Base-by-base conservation (phyloP, 2,329 filamentous ascomycete species). In the Ophiobolus disseminans region DNA sequence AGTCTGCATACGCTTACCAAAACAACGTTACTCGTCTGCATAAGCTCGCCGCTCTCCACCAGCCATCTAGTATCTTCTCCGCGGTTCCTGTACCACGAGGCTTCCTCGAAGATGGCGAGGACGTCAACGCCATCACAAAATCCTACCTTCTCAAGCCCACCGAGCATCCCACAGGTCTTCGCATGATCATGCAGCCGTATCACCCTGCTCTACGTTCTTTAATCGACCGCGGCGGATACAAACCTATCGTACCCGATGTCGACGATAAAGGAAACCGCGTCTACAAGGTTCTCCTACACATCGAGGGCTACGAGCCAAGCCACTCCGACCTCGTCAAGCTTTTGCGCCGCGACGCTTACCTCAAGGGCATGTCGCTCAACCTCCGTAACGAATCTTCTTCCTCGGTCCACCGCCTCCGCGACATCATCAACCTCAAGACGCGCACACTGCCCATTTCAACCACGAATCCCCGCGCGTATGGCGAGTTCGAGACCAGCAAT, bases 1-100 rank as follows among this genome's bases (percentile, higher is more conserved):
- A 77, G n/a, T 82, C 85, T 10, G 88, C 88, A 0, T 68, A 75
- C 6, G 77, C 82, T 31, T 92, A 89, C 70, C 79, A 82, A 43
- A 75, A 78, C 19, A 81, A 85, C 50, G 78, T 80, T 0, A 63
- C 70, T 7, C 74, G 80, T 5, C 72, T 88, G 13, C 81, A 83
- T 67, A 65, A 66, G 11, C 67, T 85, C 4, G 73, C 75, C 26
- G 70, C 72, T n/a, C 57, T 70, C 32, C 69, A 81, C 53, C 74
- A 75, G 17, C 75, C 77, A 1, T 72, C 53, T 40, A 73, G 67
- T 35, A 64, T 76, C 58, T 53, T 73, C 23, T 77, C 73, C n/a
- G 73, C 74, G 5, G 66, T 80, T 4, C 72, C 76, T 2, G 69
- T 73, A 3, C 75, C 76, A 3, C 71, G 69, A 9, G 75, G 73